A percentile compares a stretch with the other conserved stretches of the same genome.
These are phyloP conservation scores for Polychaeton citri DNA, from an alignment of 2,329 filamentous ascomycete species.

Conservation along the genomic window DNA sequence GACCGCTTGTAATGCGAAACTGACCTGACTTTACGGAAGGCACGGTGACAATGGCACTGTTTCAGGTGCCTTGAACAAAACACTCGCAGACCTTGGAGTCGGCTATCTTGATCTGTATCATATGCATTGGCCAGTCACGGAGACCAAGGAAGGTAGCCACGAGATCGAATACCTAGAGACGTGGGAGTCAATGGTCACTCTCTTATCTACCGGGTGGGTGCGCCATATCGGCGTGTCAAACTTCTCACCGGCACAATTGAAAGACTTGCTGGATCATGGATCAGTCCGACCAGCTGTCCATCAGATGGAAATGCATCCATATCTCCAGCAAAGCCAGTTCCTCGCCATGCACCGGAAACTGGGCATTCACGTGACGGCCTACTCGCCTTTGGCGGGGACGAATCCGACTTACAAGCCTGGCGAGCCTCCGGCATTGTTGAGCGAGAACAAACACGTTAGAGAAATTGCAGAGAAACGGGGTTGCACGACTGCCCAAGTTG, in stretches of 20 bases:
- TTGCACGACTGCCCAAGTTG: constrained; percentile 30
- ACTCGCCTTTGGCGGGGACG: constrained; percentile 33
- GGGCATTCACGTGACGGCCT: constrained; percentile 41
- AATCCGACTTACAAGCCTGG: constrained; percentile 32
- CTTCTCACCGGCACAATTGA: constrained; percentile 43
- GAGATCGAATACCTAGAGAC: constrained; percentile 28
- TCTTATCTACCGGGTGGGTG: constrained; percentile 47
- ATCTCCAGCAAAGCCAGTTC: constrained; percentile 43
- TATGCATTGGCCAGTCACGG: constrained; percentile 31
- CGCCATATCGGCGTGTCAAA: constrained; percentile 68
- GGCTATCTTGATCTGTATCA: constrained; percentile 32
- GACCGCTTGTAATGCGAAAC: not conserved
- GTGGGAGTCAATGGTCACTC: constrained; percentile 55
- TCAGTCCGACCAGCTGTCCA: constrained; percentile 55
- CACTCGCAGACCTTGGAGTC: constrained; percentile 26
- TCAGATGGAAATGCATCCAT: constrained; percentile 72
- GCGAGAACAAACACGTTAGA: constrained; percentile 29
- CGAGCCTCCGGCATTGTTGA: constrained; percentile 20
- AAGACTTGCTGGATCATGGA: constrained; percentile 41
- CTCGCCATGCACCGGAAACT: constrained; percentile 37
- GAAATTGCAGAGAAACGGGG: constrained; percentile 28
- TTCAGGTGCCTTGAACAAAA: constrained; percentile 21
- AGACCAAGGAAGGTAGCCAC: constrained; percentile 7
- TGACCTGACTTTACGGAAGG: constrained; percentile 2
- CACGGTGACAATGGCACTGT: constrained; percentile 17